Base-by-base conservation (phyloP, 768 basidiomycete species). In the Artomyces pyxidatus region DNA sequence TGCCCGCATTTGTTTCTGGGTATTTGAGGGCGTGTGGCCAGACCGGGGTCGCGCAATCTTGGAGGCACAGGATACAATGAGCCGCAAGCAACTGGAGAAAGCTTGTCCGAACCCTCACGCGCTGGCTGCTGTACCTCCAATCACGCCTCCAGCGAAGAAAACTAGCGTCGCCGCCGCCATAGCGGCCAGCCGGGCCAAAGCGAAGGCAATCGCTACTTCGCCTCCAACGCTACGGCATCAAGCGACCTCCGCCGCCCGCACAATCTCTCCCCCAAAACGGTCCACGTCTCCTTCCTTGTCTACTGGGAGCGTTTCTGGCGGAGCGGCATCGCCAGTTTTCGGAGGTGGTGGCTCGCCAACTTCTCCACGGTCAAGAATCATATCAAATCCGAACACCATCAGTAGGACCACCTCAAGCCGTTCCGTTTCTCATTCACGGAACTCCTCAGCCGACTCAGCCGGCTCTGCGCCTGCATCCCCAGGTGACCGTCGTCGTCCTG, bases 161-260 rank as follows among this genome's bases (percentile, higher is more conserved):
- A 79, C 78, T 39, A 89, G 88, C 50, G 72, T 93, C 48, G 84
- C 88, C 35, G 88, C 91, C 8, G 81, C 88, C 21, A 88, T 94
- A 58, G 92, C 92, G 35, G 90, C 92, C 19, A 93, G 87, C 61
- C 77, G 91, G 21, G 88, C 85, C 14, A 94, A 89, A 62, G 88
- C 88, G 14, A 90, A 83, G 59, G 83, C 79, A 19, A 88, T 88
- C 52, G 87, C 89, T 2, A 82, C 74, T 27, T 85, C 88, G 8
- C 89, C 89, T 17, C 89, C 89, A 3, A 77, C 77, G 44, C 71
- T 88, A 42, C 76, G 84, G 45, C 89, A 91, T 63, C 87, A 89
- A 62, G 86, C 88, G 5, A 90, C 86, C 8, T 86, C 88, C 42
- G 70, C 76, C 14, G 72, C 86, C 28, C 78, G 85, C 57, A 71